Evolutionary conservation across 2,329 filamentous ascomycete genomes (phyloP).

Genomic region (Neonectria ditissima): DNA sequence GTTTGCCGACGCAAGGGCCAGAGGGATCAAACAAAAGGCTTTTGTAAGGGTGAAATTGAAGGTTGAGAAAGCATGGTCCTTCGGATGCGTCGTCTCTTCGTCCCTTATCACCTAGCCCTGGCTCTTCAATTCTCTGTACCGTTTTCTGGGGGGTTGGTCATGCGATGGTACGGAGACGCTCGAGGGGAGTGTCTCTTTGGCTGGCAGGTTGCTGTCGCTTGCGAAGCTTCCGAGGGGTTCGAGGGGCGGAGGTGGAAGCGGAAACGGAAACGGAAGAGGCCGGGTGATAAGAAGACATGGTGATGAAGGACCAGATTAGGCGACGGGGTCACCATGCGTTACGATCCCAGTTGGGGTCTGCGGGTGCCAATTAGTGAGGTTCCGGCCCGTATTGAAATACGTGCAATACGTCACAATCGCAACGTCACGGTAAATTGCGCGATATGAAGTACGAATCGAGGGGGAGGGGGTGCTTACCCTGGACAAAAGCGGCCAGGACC

Average conservation of each 20-base stretch:
- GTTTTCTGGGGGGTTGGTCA: constrained; percentile 1
- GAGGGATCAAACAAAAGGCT: background rate
- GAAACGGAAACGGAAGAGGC: constrained; percentile 30
- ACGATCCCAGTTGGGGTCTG: constrained; percentile 90
- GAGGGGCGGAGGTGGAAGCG: constrained; percentile 26
- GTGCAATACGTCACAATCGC: background rate
- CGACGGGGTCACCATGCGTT: constrained; percentile 78
- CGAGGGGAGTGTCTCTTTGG: constrained; percentile 37
- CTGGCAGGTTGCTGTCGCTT: constrained; percentile 39
- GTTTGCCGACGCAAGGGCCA: background rate
- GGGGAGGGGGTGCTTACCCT: constrained; percentile 69
- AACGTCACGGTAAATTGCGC: constrained; percentile 2
- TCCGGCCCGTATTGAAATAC: background rate
- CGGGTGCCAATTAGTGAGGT: constrained; percentile 12
- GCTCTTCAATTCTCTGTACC: background rate
- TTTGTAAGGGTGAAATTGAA: constrained; percentile 17
- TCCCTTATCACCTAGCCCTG: background rate
- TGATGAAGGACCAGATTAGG: constrained; percentile 38
- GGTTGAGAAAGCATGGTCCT: background rate
- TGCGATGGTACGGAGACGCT: constrained; percentile 24
- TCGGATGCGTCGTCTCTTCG: background rate
- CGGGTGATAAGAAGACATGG: constrained; percentile 32
- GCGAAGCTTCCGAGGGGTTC: constrained; percentile 43
- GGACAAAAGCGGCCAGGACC: constrained; percentile 94
- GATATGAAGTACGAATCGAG: background rate